phyloP scores from a whole-genome alignment of 2,329 filamentous ascomycete species.

The Shiraia sp. region DNA sequence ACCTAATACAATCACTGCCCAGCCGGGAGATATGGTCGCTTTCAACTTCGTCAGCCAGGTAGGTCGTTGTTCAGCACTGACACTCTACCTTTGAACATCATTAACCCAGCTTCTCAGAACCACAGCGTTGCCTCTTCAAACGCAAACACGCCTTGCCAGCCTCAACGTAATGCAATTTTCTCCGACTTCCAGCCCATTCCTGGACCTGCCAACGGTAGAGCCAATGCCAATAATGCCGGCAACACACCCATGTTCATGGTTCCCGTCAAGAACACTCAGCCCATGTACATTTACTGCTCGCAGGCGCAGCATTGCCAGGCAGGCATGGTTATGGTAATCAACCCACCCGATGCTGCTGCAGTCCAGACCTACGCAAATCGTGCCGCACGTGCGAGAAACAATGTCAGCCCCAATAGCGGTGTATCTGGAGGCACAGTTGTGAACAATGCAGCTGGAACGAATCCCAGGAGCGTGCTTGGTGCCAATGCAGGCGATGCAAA shows the following conservation, averaged over 20 bases:
- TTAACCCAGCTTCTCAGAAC: conserved; percentile 15
- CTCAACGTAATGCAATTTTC: conserved; percentile 29
- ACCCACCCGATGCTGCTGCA: conserved; percentile 45
- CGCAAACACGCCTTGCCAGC: conserved; percentile 30
- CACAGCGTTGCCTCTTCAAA: conserved; percentile 32
- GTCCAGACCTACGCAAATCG: conserved; percentile 26
- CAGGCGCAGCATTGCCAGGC: conserved; percentile 69
- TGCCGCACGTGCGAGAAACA: conserved; percentile 32
- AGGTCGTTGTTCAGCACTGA: background rate
- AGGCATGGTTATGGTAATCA: conserved; percentile 76
- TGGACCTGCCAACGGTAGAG: conserved; percentile 17
- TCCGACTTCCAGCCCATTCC: conserved; percentile 33
- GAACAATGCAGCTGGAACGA: conserved; percentile 29
- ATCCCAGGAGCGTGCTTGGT: conserved; percentile 18
- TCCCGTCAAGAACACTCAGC: conserved; percentile 53
- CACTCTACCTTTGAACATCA: background rate
- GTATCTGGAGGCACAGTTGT: conserved; percentile 20
- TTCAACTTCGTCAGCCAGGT: conserved; percentile 32
- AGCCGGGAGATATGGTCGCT: conserved; percentile 33
- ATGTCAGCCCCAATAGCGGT: conserved; percentile 25
- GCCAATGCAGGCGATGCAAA: conserved; percentile 12
- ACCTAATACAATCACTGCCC: conserved; percentile 29
- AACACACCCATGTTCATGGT: conserved; percentile 34
- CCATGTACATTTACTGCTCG: conserved; percentile 78
- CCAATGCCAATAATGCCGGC: conserved; percentile 19